Conservation (phyloP, 192 early-diverging fungal species). For the Bifiguratus adelaidae region DNA sequence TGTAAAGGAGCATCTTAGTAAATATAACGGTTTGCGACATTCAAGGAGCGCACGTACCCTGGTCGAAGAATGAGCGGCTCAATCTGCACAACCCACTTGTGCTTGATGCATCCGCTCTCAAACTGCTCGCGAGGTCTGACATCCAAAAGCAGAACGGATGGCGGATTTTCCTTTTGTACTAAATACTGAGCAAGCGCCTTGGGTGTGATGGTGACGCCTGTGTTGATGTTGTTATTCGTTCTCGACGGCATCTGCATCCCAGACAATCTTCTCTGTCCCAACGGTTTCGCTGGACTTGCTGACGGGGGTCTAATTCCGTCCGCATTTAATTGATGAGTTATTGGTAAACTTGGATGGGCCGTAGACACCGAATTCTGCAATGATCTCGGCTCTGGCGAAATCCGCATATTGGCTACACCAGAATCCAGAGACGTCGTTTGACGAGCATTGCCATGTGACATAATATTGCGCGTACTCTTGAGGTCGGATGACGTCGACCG, state of each 20-base stretch:
- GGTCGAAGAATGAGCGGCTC: slow-evolving; percentile 53
- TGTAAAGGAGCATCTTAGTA: background rate
- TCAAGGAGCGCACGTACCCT: slow-evolving; percentile 27
- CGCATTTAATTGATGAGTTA: background rate
- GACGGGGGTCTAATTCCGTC: slow-evolving; percentile 4
- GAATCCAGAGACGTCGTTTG: no score
- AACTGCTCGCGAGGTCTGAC: slow-evolving; percentile 62
- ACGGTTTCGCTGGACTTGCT: slow-evolving; percentile 6
- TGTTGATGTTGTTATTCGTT: slow-evolving; percentile 12
- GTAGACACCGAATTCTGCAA: background rate
- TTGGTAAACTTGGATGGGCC: background rate
- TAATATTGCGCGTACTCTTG: no score
- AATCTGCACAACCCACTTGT: slow-evolving; percentile 55
- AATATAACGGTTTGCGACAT: background rate
- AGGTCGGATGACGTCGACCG: no score
- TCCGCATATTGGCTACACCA: slow-evolving; percentile 18
- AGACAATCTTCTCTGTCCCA: slow-evolving; percentile 1
- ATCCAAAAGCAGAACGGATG: slow-evolving; percentile 61
- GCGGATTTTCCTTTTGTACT: slow-evolving; percentile 14
- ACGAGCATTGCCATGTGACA: no score
- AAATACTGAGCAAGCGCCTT: slow-evolving; percentile 22
- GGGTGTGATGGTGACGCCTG: slow-evolving; percentile 23
- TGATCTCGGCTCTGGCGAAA: background rate
- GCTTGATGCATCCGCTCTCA: slow-evolving; percentile 55
- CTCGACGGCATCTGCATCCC: slow-evolving; percentile 4